Evolutionary conservation across 1,284 basidiomycete genomes (phyloP).

Genomic region (Cystobasidium sp.): DNA sequence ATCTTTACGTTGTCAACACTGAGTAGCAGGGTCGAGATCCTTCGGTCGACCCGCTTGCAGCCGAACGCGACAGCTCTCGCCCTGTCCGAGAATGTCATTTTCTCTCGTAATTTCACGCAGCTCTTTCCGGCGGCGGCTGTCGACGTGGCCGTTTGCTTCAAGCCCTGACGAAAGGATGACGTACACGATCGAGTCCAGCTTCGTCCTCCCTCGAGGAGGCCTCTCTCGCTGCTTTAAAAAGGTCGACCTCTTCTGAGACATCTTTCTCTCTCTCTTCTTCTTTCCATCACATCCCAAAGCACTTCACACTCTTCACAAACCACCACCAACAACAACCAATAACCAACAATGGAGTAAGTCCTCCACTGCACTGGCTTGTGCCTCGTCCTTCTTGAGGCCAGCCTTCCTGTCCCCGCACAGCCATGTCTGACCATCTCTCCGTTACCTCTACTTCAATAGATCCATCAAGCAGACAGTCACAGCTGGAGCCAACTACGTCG

Average conservation of each 20-base stretch:
- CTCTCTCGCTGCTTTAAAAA: not conserved
- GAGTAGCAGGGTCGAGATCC: no score
- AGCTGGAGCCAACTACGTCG: constrained; percentile 49
- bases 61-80: no score
- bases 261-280: not conserved
- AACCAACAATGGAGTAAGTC: not conserved
- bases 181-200: not conserved
- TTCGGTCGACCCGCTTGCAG: no score
- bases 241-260: not conserved
- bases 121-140: no score
- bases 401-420: no score
- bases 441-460: not conserved
- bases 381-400: no score
- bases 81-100: no score
- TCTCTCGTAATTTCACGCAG: no score
- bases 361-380: not conserved
- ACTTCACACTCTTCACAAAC: not conserved
- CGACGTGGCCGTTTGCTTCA: not conserved
- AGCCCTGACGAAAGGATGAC: not conserved
- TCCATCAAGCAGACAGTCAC: constrained; percentile 17
- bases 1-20: no score
- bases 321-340: not conserved
- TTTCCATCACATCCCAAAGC: not conserved
- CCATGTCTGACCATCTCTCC: no score
- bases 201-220: not conserved